A percentile compares a stretch with the other conserved stretches of the same genome.
These are phyloP conservation scores for Torulaspora microellipsoides DNA, from an alignment of 805 yeast species.

Conservation along the genomic window DNA sequence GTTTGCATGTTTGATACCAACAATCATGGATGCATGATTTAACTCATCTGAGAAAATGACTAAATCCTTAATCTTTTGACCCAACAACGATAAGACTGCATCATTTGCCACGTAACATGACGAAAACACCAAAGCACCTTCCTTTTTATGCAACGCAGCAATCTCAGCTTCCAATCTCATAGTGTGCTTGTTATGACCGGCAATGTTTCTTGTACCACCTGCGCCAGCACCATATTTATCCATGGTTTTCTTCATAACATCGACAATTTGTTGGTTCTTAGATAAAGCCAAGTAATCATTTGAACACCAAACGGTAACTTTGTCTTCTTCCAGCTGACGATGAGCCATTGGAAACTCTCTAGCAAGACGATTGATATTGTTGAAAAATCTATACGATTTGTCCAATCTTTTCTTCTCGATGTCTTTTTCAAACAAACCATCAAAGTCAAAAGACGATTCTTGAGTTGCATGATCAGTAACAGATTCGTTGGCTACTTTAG, in stretches of 20 bases:
- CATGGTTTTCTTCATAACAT: constrained; percentile 73
- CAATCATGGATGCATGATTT: constrained; percentile 98
- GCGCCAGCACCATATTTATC: constrained; percentile 97
- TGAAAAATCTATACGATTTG: constrained; percentile 92
- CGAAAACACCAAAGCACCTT: constrained; percentile 89
- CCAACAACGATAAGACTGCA: constrained; percentile 85
- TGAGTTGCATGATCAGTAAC: constrained; percentile 39
- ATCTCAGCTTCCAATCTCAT: constrained; percentile 77
- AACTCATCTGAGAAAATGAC: constrained; percentile 89
- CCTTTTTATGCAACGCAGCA: constrained; percentile 90
- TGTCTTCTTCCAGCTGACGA: constrained; percentile 63
- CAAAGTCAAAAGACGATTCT: constrained; percentile 62
- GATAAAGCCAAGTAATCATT: constrained; percentile 98
- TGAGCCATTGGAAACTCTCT: constrained; percentile 93
- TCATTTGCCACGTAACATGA: constrained; percentile 98
- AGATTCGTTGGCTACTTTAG: constrained; percentile 29
- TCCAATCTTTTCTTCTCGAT: constrained; percentile 72
- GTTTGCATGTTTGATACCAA: constrained; percentile 87
- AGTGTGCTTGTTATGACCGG: constrained; percentile 94
- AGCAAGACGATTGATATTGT: constrained; percentile 95
- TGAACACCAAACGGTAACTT: constrained; percentile 98
- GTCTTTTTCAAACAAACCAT: constrained; percentile 62
- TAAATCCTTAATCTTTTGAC: constrained; percentile 83
- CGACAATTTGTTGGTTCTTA: constrained; percentile 64
- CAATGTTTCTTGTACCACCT: constrained; percentile 98